Conservation (phyloP, 2,329 filamentous ascomycete genomes). For the Calonectria naviculata region DNA sequence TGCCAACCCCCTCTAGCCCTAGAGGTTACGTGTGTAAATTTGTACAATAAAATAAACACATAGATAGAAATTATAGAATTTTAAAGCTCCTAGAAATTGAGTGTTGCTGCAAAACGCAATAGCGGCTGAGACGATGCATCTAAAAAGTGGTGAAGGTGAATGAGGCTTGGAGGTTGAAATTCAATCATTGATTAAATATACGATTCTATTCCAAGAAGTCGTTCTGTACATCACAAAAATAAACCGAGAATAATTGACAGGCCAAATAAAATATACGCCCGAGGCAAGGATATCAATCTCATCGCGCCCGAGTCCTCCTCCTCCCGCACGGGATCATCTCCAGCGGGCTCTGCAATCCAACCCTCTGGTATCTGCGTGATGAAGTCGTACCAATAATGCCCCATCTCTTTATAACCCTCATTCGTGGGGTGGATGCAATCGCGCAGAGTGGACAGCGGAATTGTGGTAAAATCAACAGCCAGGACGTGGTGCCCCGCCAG, state of each 20-base stretch:
- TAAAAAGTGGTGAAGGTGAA: too few species aligned
- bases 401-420: constrained; percentile 28
- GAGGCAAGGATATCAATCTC: neutral
- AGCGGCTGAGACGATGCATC: too few species aligned
- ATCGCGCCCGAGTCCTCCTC: neutral
- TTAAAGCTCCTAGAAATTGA: too few species aligned
- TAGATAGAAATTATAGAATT: too few species aligned
- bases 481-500: constrained; percentile 16
- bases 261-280: neutral
- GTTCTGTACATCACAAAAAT: neutral
- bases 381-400: constrained; percentile 38
- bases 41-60: too few species aligned
- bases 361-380: constrained; percentile 31
- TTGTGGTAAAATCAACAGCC: constrained; percentile 25
- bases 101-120: too few species aligned
- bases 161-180: too few species aligned
- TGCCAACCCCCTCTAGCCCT: too few species aligned
- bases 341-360: constrained; percentile 32
- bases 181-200: too few species aligned
- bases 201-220: too few species aligned
- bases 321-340: constrained; percentile 13
- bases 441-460: constrained; percentile 9
- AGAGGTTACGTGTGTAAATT: too few species aligned
- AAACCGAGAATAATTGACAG: neutral
- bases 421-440: constrained; percentile 39